Evolutionary conservation across 306 rosid species (phyloP).

Genomic region (Senna tora): DNA sequence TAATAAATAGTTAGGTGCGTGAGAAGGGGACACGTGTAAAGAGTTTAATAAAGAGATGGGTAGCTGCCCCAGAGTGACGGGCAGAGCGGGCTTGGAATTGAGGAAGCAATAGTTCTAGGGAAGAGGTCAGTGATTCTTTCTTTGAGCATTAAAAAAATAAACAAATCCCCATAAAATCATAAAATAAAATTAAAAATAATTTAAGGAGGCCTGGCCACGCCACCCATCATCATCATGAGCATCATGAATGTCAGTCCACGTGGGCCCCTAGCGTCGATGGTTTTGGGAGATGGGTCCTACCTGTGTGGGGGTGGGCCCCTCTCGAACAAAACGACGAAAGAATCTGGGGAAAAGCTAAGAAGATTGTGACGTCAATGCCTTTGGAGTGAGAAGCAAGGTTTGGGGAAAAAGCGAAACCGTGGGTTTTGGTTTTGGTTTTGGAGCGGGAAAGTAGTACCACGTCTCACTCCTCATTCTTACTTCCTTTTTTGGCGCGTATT

Average conservation of each 20-base stretch:
- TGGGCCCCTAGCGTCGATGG: constrained; percentile 31
- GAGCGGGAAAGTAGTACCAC: constrained; percentile 31
- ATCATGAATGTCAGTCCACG: constrained; percentile 29
- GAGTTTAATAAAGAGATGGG: constrained; percentile 33
- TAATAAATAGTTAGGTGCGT: not conserved
- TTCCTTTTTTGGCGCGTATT: constrained; percentile 47
- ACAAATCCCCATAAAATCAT: constrained; percentile 38
- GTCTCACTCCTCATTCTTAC: constrained; percentile 17
- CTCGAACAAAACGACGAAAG: constrained; percentile 61
- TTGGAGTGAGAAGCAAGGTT: constrained; percentile 54
- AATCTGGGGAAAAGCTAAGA: constrained; percentile 40
- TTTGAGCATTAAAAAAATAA: not conserved
- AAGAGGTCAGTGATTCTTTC: constrained; percentile 21
- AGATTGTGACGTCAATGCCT: constrained; percentile 42
- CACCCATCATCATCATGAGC: constrained; percentile 39
- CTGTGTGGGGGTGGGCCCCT: constrained; percentile 16
- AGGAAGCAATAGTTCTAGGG: constrained; percentile 46
- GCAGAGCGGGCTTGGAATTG: constrained; percentile 15
- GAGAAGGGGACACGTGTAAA: constrained; percentile 45
- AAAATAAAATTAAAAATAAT: not conserved
- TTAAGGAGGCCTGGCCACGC: constrained; percentile 22
- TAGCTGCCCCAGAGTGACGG: constrained; percentile 28
- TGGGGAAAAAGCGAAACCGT: constrained; percentile 62
- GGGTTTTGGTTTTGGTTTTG: constrained; percentile 37
- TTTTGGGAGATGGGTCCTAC: constrained; percentile 34